These are phyloP conservation scores for Pholiota molesta DNA, from an alignment of 768 basidiomycete genomes.

Conservation along the genomic window DNA sequence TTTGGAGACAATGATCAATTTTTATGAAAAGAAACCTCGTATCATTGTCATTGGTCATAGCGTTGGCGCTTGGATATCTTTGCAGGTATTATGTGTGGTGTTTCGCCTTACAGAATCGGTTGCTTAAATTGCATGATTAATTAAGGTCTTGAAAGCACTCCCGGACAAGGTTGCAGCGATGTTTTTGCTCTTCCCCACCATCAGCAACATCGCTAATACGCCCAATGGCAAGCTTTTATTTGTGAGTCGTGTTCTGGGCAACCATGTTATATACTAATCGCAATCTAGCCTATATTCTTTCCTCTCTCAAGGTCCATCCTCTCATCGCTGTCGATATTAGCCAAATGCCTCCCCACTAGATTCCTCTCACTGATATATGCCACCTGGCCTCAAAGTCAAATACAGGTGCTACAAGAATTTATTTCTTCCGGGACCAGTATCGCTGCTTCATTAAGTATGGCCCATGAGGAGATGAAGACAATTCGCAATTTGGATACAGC, in stretches of 20 bases:
- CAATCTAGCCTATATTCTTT: constrained; percentile 48
- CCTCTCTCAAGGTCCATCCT: constrained; percentile 46
- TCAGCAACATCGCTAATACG: constrained; percentile 62
- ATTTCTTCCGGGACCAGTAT: constrained; percentile 55
- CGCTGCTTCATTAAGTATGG: constrained; percentile 60
- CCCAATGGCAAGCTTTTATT: constrained; percentile 65
- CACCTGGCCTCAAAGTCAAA: constrained; percentile 52
- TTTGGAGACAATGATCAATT: constrained; percentile 42
- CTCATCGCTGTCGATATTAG: constrained; percentile 45
- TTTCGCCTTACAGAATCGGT: background rate
- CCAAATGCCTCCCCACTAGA: constrained; percentile 39
- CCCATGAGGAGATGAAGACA: constrained; percentile 66
- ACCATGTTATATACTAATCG: background rate
- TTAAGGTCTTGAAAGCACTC: constrained; percentile 54
- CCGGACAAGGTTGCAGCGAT: constrained; percentile 38
- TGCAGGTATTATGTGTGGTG: constrained; percentile 44
- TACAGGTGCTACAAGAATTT: constrained; percentile 49
- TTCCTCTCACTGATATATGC: constrained; percentile 48
- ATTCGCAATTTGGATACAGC: constrained; percentile 56
- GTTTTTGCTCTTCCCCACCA: constrained; percentile 73
- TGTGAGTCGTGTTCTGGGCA: constrained; percentile 39
- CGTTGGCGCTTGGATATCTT: constrained; percentile 70
- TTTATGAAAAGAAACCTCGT: constrained; percentile 35
- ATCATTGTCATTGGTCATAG: constrained; percentile 67
- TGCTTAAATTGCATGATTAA: background rate